Base-by-base conservation (phyloP, 257 asterid species). In the Craterostigma plantagineum region DNA sequence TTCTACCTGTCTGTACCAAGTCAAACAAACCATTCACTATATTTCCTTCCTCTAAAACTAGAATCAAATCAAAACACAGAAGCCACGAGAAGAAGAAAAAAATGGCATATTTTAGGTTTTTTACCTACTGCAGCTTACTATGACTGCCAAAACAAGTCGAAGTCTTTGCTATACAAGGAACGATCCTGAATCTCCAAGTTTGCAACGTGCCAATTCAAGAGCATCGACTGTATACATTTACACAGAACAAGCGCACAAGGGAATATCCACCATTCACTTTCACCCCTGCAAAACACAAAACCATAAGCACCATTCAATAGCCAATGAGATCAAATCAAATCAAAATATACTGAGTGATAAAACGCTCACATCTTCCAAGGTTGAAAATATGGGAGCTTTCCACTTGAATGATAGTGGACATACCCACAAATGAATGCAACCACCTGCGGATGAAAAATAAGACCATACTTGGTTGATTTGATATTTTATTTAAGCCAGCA, bases 221-320 rank as follows among this genome's bases (percentile, higher is more conserved):
- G 81, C 91, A 66, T 69, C 7, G 91, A 83, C 46, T 83, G 99
- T 61, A 83, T 59, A 55, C 87, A 72, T 72, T 90, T 90, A 70
- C 92, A 90, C 61, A 77, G 34, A 18, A 83, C 63, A 57, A 90
- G 75, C 41, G 82, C 91, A 34, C 75, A 62, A 16, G 99, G 99
- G 38, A 90, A 90, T 16, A 90, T 83, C 99, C 99, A 90, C 99
- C 96, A 90, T 48, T 79, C 99, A 59, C 91, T 73, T 71, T 83
- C 99, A 56, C 78, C 99, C 94, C 99, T 90, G 87, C 68, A 51
- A 9, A 36, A 57, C n/a, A n/a, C n/a, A n/a, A n/a, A n/a, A n/a
- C n/a, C n/a, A n/a, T n/a, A n/a, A n/a, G n/a, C n/a, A n/a, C n/a
- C n/a, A n/a, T n/a, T n/a, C n/a, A n/a, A n/a, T n/a, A n/a, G n/a